Conservation (phyloP, 352 stramenopile species). For the Phytophthora vignae region DNA sequence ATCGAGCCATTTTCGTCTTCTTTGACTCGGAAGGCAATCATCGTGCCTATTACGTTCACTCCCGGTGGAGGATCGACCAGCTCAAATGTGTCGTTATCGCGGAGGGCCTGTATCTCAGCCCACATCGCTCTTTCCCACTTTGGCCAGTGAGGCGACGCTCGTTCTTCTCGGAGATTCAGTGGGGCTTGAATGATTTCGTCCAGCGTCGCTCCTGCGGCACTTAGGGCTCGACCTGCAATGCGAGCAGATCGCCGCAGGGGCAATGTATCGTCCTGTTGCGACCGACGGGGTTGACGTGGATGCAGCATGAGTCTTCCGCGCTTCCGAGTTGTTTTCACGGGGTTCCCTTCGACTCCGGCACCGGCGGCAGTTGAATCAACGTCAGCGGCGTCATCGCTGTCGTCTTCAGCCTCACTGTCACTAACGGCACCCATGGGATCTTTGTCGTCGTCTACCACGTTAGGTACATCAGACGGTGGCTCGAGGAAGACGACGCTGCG, state of each 20-base stretch:
- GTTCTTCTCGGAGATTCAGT: neutral
- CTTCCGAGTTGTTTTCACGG: neutral
- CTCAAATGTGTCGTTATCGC: slow-evolving; percentile 13
- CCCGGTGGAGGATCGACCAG: slow-evolving; percentile 8
- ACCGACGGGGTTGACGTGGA: neutral
- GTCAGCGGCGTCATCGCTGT: neutral
- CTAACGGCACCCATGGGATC: neutral
- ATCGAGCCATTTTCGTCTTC: neutral
- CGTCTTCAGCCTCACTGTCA: neutral
- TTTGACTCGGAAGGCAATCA: slow-evolving; percentile 14
- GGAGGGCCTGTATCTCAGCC: slow-evolving; percentile 1
- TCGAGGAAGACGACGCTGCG: neutral
- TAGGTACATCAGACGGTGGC: neutral
- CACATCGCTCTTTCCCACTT: slow-evolving; percentile 9
- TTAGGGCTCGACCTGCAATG: neutral
- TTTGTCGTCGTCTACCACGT: neutral
- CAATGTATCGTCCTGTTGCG: neutral
- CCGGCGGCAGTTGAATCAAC: too few species aligned
- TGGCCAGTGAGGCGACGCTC: neutral
- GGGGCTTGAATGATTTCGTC: slow-evolving; percentile 10
- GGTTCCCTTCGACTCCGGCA: neutral
- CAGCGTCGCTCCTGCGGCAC: neutral
- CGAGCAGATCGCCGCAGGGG: slow-evolving; percentile 4
- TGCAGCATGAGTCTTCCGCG: too few species aligned
- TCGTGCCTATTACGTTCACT: slow-evolving; percentile 6